A percentile compares a stretch with the other conserved stretches of the same genome.
Evolutionary conservation across 768 basidiomycete genomes (phyloP).

Genomic region (Lentinula sp.): DNA sequence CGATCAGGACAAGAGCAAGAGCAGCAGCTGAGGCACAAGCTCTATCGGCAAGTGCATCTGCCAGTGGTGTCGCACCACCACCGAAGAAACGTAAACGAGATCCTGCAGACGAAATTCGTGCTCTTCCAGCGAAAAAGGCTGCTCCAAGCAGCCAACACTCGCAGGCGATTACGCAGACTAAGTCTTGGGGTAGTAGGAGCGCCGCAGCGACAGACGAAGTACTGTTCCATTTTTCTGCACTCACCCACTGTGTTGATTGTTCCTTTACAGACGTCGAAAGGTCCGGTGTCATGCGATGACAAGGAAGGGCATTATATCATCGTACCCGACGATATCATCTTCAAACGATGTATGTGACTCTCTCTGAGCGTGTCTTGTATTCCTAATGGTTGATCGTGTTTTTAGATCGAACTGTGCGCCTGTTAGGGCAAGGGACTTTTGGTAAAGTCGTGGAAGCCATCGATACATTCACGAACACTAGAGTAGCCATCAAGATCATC

Average conservation of each 20-base stretch:
- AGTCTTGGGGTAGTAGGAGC: slow-evolving; percentile 65
- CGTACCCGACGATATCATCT: slow-evolving; percentile 83
- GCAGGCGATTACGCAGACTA: slow-evolving; percentile 42
- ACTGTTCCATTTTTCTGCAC: slow-evolving; percentile 23
- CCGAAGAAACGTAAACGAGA: slow-evolving; percentile 85
- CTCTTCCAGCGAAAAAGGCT: slow-evolving; percentile 59
- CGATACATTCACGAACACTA: slow-evolving; percentile 65
- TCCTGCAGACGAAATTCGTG: slow-evolving; percentile 65
- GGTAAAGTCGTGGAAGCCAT: slow-evolving; percentile 96
- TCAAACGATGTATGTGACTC: slow-evolving; percentile 64
- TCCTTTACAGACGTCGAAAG: slow-evolving; percentile 53
- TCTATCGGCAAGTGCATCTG: slow-evolving; percentile 62
- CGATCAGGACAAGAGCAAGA: slow-evolving; percentile 78
- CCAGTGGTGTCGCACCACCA: slow-evolving; percentile 58
- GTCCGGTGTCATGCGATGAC: slow-evolving; percentile 80
- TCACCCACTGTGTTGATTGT: slow-evolving; percentile 17
- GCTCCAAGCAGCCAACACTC: slow-evolving; percentile 43
- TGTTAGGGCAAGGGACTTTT: slow-evolving; percentile 96
- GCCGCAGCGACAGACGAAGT: slow-evolving; percentile 66
- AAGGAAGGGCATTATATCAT: slow-evolving; percentile 99
- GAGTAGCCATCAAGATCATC: slow-evolving; percentile 98
- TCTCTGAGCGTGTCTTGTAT: slow-evolving; percentile 4
- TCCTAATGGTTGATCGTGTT: slow-evolving; percentile 10
- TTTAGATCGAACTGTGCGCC: slow-evolving; percentile 83
- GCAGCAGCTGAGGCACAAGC: slow-evolving; percentile 84